phyloP scores from a whole-genome alignment of 2,329 filamentous ascomycete species.

The Diaporthe citriasiana region DNA sequence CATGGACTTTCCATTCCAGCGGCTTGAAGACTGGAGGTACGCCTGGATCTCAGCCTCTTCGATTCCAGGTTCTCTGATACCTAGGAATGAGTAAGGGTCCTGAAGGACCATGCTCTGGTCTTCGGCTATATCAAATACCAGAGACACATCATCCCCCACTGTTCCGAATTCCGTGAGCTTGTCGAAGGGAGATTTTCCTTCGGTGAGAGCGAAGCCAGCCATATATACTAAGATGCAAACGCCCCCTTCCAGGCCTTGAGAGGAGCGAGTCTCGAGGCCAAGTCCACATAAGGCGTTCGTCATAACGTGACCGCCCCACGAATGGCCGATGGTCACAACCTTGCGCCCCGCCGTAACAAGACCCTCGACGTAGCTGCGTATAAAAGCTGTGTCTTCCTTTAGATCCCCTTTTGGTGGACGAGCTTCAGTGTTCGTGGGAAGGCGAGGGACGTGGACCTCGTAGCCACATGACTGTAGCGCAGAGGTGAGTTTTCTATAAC shows the following conservation, averaged over 20 bases:
- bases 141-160: neutral
- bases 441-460: constrained; percentile 29
- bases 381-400: constrained; percentile 7
- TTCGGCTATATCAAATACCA: constrained; percentile 3
- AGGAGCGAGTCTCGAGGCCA: neutral
- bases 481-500: constrained; percentile 9
- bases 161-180: neutral
- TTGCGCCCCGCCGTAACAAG: neutral
- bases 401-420: constrained; percentile 12
- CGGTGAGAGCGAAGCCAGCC: neutral
- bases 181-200: constrained; percentile 4
- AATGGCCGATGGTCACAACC: constrained; percentile 11
- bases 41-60: constrained; percentile 1
- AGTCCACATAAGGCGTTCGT: constrained; percentile 13
- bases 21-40: neutral
- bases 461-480: neutral
- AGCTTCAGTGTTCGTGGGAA: constrained; percentile 1
- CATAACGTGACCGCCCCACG: constrained; percentile 30
- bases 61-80: neutral
- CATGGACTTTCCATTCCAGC: constrained; percentile 10
- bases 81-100: neutral
- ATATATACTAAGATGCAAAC: constrained; percentile 17
- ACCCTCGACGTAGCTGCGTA: constrained; percentile 11
- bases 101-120: neutral
- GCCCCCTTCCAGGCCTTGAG: constrained; percentile 14